Base-by-base conservation (phyloP, 257 asterid species). In the Pogostemon cablin region DNA sequence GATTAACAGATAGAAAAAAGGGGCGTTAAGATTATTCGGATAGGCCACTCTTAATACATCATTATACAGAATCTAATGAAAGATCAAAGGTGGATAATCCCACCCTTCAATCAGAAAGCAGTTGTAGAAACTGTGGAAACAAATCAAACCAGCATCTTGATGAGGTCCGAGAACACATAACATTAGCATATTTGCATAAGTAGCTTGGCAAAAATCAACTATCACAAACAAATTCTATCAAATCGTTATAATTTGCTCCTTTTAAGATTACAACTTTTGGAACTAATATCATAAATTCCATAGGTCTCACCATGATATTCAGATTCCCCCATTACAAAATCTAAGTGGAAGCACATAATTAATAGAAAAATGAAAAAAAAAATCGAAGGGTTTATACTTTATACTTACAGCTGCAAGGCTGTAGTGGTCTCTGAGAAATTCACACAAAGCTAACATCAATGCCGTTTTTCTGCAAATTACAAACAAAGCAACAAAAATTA, bases 351-450 rank as follows among this genome's bases (percentile, higher is more conserved):
- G 7, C 47, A 38, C 42, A 54, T 5, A 49, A 67, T 1, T 42
- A 4, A 46, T 68, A 32, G 1, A 2, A 35, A 67, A 62, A 5
- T 20, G 44, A 12, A 8, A 38, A 62, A 62, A 4, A 62, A 42
- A 38, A 38, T 9, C 32, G 10, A 52, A 49, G 37, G 50, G 15
- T 15, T 15, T 15, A 15, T 15, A 15, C 48, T 3, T 4, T 35
- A 49, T 70, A 84, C 97, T 47, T 83, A 93, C 97, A 79, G 96
- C 97, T 48, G 97, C 98, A 66, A 93, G 96, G 75, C 97, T 90
- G 85, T 93, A 93, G 71, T 82, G 85, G 73, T 90, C 97, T 80
- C 97, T 89, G 7, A 93, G 86, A 72, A 62, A 34, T 57, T 86
- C 86, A 77, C 97, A 90, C 75, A 90, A 77, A 57, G 93, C 96